Conservation (phyloP, 768 basidiomycete genomes). For the Lactarius sp. region DNA sequence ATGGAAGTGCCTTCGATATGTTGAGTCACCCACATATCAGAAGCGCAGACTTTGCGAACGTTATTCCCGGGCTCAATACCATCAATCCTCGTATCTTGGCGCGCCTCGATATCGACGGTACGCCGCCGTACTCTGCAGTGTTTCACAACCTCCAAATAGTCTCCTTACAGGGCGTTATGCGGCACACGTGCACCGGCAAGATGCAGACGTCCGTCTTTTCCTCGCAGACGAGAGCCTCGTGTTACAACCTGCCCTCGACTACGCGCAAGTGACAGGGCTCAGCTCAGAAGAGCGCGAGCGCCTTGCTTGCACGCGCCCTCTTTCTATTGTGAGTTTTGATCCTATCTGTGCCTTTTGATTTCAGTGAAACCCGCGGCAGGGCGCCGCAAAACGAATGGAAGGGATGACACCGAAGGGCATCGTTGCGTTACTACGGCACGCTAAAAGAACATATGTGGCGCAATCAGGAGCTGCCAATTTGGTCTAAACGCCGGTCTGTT, state of each 20-base stretch:
- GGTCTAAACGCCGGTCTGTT: not conserved
- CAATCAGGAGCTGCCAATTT: slow-evolving; percentile 4
- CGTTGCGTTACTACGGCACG: slow-evolving; percentile 63
- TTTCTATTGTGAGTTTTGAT: slow-evolving; percentile 51
- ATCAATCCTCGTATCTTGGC: slow-evolving; percentile 49
- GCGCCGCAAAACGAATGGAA: slow-evolving; percentile 90
- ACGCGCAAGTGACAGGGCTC: slow-evolving; percentile 56
- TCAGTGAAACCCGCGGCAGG: slow-evolving; percentile 41
- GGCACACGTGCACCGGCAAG: slow-evolving; percentile 63
- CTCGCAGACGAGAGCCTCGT: slow-evolving; percentile 67
- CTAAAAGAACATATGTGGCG: slow-evolving; percentile 36
- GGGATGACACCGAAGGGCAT: slow-evolving; percentile 83
- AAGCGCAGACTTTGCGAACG: slow-evolving; percentile 36
- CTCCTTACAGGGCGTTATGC: slow-evolving; percentile 49
- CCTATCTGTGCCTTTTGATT: not conserved
- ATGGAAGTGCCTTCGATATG: slow-evolving; percentile 66
- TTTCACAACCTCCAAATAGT: not conserved
- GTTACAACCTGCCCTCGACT: slow-evolving; percentile 70
- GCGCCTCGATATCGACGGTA: slow-evolving; percentile 71
- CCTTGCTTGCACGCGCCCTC: slow-evolving; percentile 54
- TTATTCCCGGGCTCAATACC: slow-evolving; percentile 46
- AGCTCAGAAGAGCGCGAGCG: slow-evolving; percentile 73
- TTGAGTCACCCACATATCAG: slow-evolving; percentile 55
- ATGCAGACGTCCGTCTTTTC: slow-evolving; percentile 69
- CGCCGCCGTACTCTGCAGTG: slow-evolving; percentile 15